phyloP scores from a whole-genome alignment of 805 yeast species.

The Kodamaea hsintzibuensis region DNA sequence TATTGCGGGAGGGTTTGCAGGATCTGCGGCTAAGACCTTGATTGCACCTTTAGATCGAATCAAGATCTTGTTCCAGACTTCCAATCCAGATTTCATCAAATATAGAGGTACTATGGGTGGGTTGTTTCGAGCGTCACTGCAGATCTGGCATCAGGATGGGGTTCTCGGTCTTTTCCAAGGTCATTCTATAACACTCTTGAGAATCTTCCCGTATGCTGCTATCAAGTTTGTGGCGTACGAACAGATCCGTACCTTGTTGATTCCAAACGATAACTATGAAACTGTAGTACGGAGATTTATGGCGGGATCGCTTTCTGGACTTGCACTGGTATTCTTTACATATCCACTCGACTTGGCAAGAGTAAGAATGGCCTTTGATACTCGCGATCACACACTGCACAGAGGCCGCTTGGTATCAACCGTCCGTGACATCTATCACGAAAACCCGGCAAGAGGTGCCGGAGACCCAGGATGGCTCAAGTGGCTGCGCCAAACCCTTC shows the following conservation, averaged over 20 bases:
- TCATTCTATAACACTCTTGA: slow-evolving; percentile 85
- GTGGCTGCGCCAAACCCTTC: slow-evolving; percentile 31
- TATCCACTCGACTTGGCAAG: slow-evolving; percentile 91
- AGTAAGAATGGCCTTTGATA: slow-evolving; percentile 89
- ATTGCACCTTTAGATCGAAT: slow-evolving; percentile 96
- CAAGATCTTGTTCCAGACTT: slow-evolving; percentile 91
- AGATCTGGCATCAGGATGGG: slow-evolving; percentile 72
- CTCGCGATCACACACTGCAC: slow-evolving; percentile 42
- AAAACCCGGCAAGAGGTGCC: slow-evolving; percentile 35
- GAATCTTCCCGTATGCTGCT: slow-evolving; percentile 97
- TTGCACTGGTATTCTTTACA: slow-evolving; percentile 81
- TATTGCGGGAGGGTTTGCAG: slow-evolving; percentile 93
- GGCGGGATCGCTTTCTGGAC: slow-evolving; percentile 91
- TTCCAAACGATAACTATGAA: slow-evolving; percentile 74
- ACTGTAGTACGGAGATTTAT: slow-evolving; percentile 76
- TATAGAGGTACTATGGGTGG: slow-evolving; percentile 83
- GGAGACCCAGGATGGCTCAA: slow-evolving; percentile 41
- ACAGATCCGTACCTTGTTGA: slow-evolving; percentile 77
- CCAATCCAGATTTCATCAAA: slow-evolving; percentile 82
- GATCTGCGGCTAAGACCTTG: slow-evolving; percentile 92
- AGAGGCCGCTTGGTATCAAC: slow-evolving; percentile 36
- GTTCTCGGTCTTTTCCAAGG: slow-evolving; percentile 85
- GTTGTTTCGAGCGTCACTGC: slow-evolving; percentile 65
- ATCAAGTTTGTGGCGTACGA: slow-evolving; percentile 96
- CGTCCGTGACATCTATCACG: slow-evolving; percentile 31